Base-by-base conservation (phyloP, 2,329 filamentous ascomycete species). In the Dendryphion nanum region DNA sequence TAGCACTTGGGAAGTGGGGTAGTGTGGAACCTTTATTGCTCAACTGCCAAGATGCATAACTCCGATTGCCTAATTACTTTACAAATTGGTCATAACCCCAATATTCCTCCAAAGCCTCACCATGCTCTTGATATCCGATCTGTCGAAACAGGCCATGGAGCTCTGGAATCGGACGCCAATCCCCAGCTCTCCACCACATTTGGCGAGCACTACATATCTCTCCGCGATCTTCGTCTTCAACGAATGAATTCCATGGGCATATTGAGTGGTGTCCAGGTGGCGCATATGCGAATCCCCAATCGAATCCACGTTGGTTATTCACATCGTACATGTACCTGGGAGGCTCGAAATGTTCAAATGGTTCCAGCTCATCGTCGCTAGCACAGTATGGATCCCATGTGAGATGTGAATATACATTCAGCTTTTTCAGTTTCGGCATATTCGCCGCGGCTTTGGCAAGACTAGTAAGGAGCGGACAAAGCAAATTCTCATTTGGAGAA, bases 401-500 rank as follows among this genome's bases (percentile, higher is more conserved):
- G 19, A 52, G 37, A 5, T 38, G 37, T 5, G 36, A 33, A 40
- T 44, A 51, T 2, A 53, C 29, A n/a, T 28, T n/a, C 6, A 40
- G 37, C 8, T 48, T 20, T 33, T 37, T 36, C 6, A 53, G 30
- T 12, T 19, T 21, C 1, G 36, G 29, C 51, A 52, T 52, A 2
- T 32, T 21, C 5, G 38, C 21, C 21, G 45, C 37, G 7, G 48
- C 51, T 35, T 52, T 52, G 14, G 47, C 43, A 36, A 54, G 45
- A 24, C 40, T 42, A 7, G 35, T 36, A 15, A 54, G 35, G 30
- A 52, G 47, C 12, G 45, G 48, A n/a, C 40, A 31, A 15, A 52
- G 38, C 4, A 35, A 41, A n/a, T 41, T 18, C 10, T 42, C 35
- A 33, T 51, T 42, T 8, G 47, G 44, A 18, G 40, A 29, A 6